Evolutionary conservation across 768 basidiomycete genomes (phyloP), one percentile per base, ranked within the genome.

Genomic region (Naganishia friedmannii): DNA sequence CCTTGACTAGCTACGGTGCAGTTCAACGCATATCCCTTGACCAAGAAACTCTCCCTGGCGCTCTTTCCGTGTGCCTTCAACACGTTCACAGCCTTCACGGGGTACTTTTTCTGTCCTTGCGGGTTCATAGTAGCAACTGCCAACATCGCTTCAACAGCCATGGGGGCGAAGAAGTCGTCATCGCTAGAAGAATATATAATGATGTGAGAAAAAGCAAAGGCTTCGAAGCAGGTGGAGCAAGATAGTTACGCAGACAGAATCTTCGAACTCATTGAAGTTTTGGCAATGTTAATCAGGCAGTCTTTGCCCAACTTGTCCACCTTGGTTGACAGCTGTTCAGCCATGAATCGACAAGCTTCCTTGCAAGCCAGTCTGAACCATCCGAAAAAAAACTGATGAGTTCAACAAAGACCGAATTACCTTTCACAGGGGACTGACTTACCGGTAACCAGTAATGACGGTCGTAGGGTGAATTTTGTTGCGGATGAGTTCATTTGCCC

Each of bases 1-100:
- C 96, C 96, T 86, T 99, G 96, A 82, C 92, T 95, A 1, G 96
- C 93, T 51, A 98, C 93, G 15, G 95, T 97, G 83, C 96, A 98
- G 80, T 98, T 99, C 72, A 99, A 83, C 42, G 96, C 96, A 83
- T 98, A 99, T 46, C 96, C 96, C 77, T 90, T 90, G 57, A 99
- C 90, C 79, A 90, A 93, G 71, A 96, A 77, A 53, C 94, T 97
- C 81, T 99, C 96, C 73, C 93, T 86, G 28, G 96, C 92, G 79
- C 92, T 94, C 83, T 88, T 88, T 66, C 96, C 96, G 75, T 99
- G 96, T 2, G 96, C 96, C 82, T 99, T 99, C 75, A 99, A 85
- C 32, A 98, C 88, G 78, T 99, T 99, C 73, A 99, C 96, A 5
- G 96, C 96, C 83, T 99, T 98, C 72, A 99, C 96, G 6, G 96